Evolutionary conservation across 1,284 basidiomycete genomes (phyloP), one percentile per base, ranked within the genome.

Genomic region (Violaceomyces palustris): DNA sequence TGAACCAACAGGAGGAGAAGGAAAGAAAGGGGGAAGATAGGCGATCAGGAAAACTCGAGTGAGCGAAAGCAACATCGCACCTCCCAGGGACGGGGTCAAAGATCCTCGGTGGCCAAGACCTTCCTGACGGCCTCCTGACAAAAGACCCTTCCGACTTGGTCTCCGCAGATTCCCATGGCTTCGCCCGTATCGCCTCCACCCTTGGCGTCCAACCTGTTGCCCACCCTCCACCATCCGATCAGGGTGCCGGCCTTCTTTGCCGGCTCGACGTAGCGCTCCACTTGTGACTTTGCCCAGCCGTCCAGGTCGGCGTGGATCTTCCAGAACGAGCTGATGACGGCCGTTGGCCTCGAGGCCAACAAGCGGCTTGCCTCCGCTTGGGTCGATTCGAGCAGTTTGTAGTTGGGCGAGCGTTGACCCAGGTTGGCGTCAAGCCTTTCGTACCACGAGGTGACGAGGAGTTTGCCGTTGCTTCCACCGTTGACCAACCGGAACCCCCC

Each of bases 211-310:
- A 46, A 42, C 11, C 54, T 41, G 12, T 47, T 50, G 21, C 63
- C 63, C 0, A 62, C 32, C 4, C 56, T 51, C 63, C 63, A 65
- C 63, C 63, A 65, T 2, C 63, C 63, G 19, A 63, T 55, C n/a
- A 65, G 22, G 27, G 30, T 50, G 3, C 51, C 42, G 27, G 40
- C 32, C 39, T 51, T 48, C 38, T 47, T 54, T 11, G 52, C 52
- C 1, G 45, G 41, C 9, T 35, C 42, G 4, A 62, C 52, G 2
- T 55, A 30, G 6, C 34, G 42, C 23, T 45, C 39, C 18, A 55
- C 36, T 31, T 65, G 63, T 25, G 50, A 42, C 29, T 54, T 35
- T 12, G 42, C 63, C 60, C 60, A 65, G 2, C 63, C 63, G 4
- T 50, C 31, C 9, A 59, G 35, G 23, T 65, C 63, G 9, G 45